These are phyloP conservation scores for Curvularia spicifera DNA, from an alignment of 2,329 filamentous ascomycete genomes.

Conservation along the genomic window DNA sequence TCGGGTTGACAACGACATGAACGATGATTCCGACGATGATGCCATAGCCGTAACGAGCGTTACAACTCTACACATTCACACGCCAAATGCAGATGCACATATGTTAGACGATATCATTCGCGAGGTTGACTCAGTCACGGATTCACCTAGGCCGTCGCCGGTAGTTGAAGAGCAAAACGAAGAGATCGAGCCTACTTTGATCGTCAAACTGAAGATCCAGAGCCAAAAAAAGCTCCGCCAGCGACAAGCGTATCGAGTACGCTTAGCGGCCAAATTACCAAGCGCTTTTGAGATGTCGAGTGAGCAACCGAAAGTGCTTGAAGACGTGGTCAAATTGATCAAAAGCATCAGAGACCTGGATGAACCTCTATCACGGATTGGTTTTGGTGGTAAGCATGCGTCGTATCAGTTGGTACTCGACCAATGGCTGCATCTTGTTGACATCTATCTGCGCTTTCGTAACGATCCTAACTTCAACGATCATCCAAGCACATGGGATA, in stretches of 20 bases:
- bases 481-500: neutral
- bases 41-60: neutral
- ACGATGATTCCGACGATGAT: neutral
- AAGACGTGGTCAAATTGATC: neutral
- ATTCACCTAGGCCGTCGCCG: neutral
- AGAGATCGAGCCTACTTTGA: neutral
- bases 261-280: neutral
- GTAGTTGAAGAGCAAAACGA: neutral
- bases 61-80: neutral
- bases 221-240: neutral
- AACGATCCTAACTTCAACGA: neutral
- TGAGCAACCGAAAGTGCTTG: neutral
- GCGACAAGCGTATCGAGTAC: neutral
- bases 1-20: neutral
- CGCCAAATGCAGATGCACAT: neutral
- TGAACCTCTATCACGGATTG: neutral
- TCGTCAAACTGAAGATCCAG: neutral
- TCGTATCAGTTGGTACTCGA: neutral
- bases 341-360: neutral
- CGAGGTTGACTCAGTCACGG: neutral
- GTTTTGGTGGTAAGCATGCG: neutral
- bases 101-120: neutral
- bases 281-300: neutral
- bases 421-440: neutral
- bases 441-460: neutral